Base-by-base conservation (phyloP, 2,329 filamentous ascomycete species). In the Laburnicola sp. region DNA sequence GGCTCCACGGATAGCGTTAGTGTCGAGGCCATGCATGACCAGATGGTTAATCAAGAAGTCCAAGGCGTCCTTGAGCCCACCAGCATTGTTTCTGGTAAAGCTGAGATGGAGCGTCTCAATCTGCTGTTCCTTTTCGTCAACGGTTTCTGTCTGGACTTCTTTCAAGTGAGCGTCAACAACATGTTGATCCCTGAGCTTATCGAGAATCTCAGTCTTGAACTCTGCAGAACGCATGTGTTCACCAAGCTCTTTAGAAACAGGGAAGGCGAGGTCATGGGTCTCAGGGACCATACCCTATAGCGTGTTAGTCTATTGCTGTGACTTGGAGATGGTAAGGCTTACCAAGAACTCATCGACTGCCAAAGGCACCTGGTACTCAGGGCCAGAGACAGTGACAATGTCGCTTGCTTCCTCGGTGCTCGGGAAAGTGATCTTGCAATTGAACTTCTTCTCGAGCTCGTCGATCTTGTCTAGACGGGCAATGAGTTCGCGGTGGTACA, bases 371-470 rank as follows among this genome's bases (percentile, higher is more conserved):
- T 97, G 94, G 83, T 95, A 99, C 77, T 97, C 93, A 43, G 94
- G 94, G 3, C 94, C 94, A 55, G 91, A 96, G 51, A 99, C 91
- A 16, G 88, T 95, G 46, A 99, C 91, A 68, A 95, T 88, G 68
- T 99, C 94, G 71, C 93, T 97, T 22, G 94, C 94, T 75, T 95
- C 89, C 73, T 99, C 94, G 7, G 94, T 97, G 76, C 92, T 96
- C 6, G 94, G 94, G 71, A 99, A 99, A 62, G 91, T 89, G 68
- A 99, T 95, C 79, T 97, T 97, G 86, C 94, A 99, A 74, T 97
- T 97, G 88, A 92, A 97, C 76, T 96, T 97, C 81, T 96, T 95
- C 78, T 99, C 94, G 45, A 99, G 81, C 63, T 94, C 90, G 60
- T 97, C 93, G 51, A 99, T 91, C 68, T 97, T 90, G 38, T 84